phyloP scores from a whole-genome alignment of 768 basidiomycete species.

The Solioccasus polychromus region DNA sequence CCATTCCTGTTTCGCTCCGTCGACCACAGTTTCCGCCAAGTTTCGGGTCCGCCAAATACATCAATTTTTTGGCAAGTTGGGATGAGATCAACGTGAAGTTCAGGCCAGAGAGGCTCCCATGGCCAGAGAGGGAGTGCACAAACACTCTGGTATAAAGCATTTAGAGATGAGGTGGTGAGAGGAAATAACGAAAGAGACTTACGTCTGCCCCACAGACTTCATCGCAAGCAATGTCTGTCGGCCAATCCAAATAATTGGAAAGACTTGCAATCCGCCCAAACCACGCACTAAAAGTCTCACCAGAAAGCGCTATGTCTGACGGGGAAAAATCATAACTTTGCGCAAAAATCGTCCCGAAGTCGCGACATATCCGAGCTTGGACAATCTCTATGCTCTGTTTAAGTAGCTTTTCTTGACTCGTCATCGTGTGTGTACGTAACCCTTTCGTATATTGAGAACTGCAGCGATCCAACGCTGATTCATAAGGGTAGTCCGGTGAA shows the following conservation, averaged over 20 bases:
- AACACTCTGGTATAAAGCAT: not conserved
- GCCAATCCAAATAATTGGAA: conserved; percentile 5
- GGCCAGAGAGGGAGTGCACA: conserved; percentile 6
- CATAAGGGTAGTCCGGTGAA: not conserved
- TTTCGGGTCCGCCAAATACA: conserved; percentile 4
- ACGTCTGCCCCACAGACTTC: conserved; percentile 1
- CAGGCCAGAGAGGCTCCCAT: conserved; percentile 5
- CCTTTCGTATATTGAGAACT: not conserved
- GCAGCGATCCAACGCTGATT: conserved; percentile 2
- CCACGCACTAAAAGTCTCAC: not conserved
- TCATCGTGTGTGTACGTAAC: not conserved
- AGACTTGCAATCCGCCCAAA: not conserved
- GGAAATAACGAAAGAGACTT: not conserved
- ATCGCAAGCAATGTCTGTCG: conserved; percentile 1
- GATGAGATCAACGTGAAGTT: conserved; percentile 3
- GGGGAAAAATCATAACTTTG: not conserved
- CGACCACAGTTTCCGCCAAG: conserved; percentile 3
- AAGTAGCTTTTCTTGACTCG: conserved; percentile 1
- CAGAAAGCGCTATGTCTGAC: not conserved
- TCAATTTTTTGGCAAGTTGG: conserved; percentile 5
- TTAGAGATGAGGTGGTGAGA: not conserved
- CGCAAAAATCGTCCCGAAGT: conserved; percentile 6
- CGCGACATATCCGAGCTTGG: conserved; percentile 2
- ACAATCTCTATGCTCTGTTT: conserved; percentile 2
- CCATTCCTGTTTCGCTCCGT: not conserved